These are phyloP conservation scores for Fusarium decemcellulare DNA, from an alignment of 2,329 filamentous ascomycete genomes.

Conservation along the genomic window DNA sequence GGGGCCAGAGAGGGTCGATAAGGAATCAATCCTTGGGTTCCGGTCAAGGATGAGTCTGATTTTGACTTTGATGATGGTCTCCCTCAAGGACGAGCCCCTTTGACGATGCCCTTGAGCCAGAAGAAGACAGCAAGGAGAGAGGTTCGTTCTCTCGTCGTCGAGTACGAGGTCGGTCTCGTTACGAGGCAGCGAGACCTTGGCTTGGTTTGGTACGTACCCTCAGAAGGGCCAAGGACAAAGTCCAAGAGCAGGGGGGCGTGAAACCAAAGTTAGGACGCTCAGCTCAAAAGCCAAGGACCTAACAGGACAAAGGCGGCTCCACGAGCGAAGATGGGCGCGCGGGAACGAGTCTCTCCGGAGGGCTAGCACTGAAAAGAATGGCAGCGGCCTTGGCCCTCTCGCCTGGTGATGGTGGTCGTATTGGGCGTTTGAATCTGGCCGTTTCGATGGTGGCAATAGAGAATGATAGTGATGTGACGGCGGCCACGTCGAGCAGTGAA, in stretches of 20 bases:
- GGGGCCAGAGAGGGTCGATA: slow-evolving; percentile 14
- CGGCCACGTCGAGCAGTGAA: background rate
- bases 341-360: slow-evolving; percentile 32
- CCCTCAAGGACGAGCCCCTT: slow-evolving; percentile 18
- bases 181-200: slow-evolving; percentile 16
- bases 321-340: slow-evolving; percentile 31
- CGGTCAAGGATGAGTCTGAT: background rate
- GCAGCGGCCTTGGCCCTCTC: background rate
- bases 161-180: slow-evolving; percentile 23
- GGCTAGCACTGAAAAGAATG: slow-evolving; percentile 4
- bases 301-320: slow-evolving; percentile 34
- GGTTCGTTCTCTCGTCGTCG: slow-evolving; percentile 10
- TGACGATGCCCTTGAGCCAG: slow-evolving; percentile 8
- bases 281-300: slow-evolving; percentile 39
- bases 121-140: background rate
- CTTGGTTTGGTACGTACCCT: slow-evolving; percentile 26
- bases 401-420: slow-evolving; percentile 16
- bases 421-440: slow-evolving; percentile 1
- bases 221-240: background rate
- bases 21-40: slow-evolving; percentile 14
- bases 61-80: slow-evolving; percentile 4
- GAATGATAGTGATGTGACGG: slow-evolving; percentile 14
- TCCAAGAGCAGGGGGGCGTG: slow-evolving; percentile 27
- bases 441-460: slow-evolving; percentile 12
- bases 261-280: slow-evolving; percentile 24